phyloP scores from a whole-genome alignment of 257 asterid species.

The Capsicum rhomboideum region DNA sequence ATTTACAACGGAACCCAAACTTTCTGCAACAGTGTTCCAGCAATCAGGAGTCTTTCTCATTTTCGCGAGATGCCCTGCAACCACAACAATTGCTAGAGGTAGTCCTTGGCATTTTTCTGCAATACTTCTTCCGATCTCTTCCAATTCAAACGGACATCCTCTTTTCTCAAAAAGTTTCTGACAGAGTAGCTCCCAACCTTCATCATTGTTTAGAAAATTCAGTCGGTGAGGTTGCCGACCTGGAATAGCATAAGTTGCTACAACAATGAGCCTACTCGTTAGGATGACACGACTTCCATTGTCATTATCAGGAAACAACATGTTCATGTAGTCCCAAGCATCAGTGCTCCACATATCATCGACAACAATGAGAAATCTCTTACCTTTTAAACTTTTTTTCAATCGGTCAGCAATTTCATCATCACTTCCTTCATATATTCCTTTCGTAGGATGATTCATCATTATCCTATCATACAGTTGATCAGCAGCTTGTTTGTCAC shows the following conservation, averaged over 20 bases:
- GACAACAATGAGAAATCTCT: conserved; percentile 17
- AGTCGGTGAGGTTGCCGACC: conserved; percentile 8
- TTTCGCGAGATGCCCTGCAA: conserved; percentile 19
- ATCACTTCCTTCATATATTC: neutral
- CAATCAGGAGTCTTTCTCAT: conserved; percentile 8
- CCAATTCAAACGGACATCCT: conserved; percentile 12
- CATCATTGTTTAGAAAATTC: conserved; percentile 10
- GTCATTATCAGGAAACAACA: conserved; percentile 14
- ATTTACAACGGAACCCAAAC: conserved; percentile 11
- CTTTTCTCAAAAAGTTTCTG: conserved; percentile 11
- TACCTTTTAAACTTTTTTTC: conserved; percentile 3
- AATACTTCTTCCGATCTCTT: conserved; percentile 12
- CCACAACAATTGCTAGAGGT: conserved; percentile 25
- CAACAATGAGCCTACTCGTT: conserved; percentile 13
- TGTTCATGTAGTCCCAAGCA: conserved; percentile 21
- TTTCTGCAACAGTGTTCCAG: conserved; percentile 17
- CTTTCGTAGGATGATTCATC: neutral
- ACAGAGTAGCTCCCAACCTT: conserved; percentile 23
- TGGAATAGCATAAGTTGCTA: conserved; percentile 15
- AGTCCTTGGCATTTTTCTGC: conserved; percentile 21
- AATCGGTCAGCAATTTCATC: conserved; percentile 8
- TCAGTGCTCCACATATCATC: conserved; percentile 22
- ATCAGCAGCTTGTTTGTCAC: neutral
- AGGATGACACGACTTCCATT: conserved; percentile 18
- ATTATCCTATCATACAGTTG: neutral